Percentiles rank a stretch among this genome's conserved stretches.
Conservation (phyloP, 2,329 filamentous ascomycete genomes). For the Colletotrichum sp. region DNA sequence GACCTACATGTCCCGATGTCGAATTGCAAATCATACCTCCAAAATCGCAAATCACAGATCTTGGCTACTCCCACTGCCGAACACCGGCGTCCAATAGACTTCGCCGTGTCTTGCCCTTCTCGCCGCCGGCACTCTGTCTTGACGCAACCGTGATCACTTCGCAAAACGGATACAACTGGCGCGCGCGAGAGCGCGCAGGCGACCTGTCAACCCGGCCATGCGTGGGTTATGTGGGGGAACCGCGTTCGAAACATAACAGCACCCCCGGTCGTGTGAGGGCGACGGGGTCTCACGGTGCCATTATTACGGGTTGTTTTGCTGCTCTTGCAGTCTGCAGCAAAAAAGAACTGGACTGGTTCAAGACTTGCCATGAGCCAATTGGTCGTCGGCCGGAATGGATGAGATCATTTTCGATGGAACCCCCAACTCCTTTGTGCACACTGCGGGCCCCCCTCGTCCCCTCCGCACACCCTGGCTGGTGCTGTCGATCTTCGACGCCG, state of each 20-base stretch:
- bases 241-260: constrained; percentile 6
- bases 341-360: background rate
- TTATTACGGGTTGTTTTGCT: background rate
- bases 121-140: background rate
- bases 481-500: constrained; percentile 14
- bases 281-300: background rate
- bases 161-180: background rate
- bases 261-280: background rate
- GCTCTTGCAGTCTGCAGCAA: background rate
- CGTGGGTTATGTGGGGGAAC: background rate
- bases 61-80: background rate
- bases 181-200: background rate
- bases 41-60: background rate
- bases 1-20: background rate
- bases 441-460: background rate
- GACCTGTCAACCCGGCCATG: background rate
- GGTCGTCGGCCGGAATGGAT: background rate
- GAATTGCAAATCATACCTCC: background rate
- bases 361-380: background rate
- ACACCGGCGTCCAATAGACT: background rate
- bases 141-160: background rate
- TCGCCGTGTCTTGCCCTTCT: background rate
- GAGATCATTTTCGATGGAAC: constrained; percentile 20
- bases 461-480: background rate
- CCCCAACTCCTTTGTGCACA: background rate